A percentile compares a stretch with the other conserved stretches of the same genome.
Conservation (phyloP, 177 flowering plant species). For the Vitis hybrid region DNA sequence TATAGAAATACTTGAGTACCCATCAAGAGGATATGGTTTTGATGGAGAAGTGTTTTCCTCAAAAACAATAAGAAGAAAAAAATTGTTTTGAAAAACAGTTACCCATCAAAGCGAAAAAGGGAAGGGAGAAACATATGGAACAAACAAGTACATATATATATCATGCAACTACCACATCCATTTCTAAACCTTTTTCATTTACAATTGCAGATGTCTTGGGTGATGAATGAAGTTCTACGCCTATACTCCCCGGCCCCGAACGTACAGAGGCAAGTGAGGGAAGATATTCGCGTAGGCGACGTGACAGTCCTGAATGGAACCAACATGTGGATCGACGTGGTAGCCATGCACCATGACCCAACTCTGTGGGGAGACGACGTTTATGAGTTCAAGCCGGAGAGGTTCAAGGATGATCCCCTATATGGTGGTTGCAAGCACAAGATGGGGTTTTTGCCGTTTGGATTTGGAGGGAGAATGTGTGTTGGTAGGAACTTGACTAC, state of each 20-base stretch:
- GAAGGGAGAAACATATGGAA: too few species aligned
- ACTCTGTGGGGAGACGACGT: conserved; percentile 48
- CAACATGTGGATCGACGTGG: conserved; percentile 40
- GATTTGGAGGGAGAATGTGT: conserved; percentile 50
- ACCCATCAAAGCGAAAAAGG: too few species aligned
- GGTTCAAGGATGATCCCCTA: conserved; percentile 48
- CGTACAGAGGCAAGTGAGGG: conserved; percentile 32
- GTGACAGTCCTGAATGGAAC: conserved; percentile 29
- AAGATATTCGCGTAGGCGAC: conserved; percentile 26
- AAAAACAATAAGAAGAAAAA: too few species aligned
- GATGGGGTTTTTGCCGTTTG: conserved; percentile 66
- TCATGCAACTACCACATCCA: neutral
- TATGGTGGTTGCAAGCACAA: conserved; percentile 74
- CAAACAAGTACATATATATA: too few species aligned
- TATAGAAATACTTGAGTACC: too few species aligned
- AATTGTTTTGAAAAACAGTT: too few species aligned
- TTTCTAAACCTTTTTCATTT: neutral
- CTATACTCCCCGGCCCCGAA: conserved; percentile 46
- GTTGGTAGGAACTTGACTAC: conserved; percentile 33
- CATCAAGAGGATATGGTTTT: too few species aligned
- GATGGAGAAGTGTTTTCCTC: neutral
- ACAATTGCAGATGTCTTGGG: conserved; percentile 42
- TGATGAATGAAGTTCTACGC: conserved; percentile 37
- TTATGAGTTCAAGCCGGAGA: conserved; percentile 67
- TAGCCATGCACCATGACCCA: conserved; percentile 38